phyloP scores from a whole-genome alignment of 768 basidiomycete species.

The Coprinopsis strossmayeri region DNA sequence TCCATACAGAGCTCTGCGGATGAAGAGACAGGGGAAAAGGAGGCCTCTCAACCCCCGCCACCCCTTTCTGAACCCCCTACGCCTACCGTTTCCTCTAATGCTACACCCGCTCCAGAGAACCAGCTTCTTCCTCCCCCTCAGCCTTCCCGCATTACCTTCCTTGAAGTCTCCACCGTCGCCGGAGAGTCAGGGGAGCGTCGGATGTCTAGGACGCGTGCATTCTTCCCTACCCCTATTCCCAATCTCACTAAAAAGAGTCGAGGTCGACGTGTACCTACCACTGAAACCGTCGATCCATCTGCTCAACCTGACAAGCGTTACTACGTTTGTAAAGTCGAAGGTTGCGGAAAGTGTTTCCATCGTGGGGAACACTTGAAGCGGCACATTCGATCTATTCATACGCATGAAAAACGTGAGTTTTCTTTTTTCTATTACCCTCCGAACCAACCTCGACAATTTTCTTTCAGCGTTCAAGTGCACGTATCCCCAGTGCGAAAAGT shows the following conservation, averaged over 20 bases:
- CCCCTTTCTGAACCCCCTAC: constrained; percentile 6
- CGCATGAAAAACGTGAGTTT: constrained; percentile 68
- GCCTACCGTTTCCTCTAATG: constrained; percentile 3
- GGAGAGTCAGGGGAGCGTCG: constrained; percentile 27
- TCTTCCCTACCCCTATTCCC: constrained; percentile 65
- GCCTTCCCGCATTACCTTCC: constrained; percentile 11
- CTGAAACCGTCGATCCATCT: constrained; percentile 18
- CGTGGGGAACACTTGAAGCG: constrained; percentile 73
- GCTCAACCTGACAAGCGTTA: constrained; percentile 25
- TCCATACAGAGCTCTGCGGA: constrained; percentile 5
- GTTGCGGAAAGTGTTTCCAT: constrained; percentile 68
- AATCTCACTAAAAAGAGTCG: constrained; percentile 78
- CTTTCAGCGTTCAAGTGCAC: constrained; percentile 65
- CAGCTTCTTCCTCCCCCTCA: neutral
- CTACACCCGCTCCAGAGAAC: constrained; percentile 5
- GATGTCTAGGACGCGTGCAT: constrained; percentile 44
- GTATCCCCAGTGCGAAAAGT: constrained; percentile 58
- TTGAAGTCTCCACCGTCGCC: constrained; percentile 12
- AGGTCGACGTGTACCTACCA: constrained; percentile 68
- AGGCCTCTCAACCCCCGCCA: neutral
- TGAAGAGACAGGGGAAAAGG: neutral
- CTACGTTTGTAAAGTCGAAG: constrained; percentile 61
- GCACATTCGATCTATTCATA: constrained; percentile 70
- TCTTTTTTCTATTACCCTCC: constrained; percentile 3
- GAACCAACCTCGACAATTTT: constrained; percentile 7